phyloP scores from a whole-genome alignment of 2,329 filamentous ascomycete genomes.

The Fusarium stilboides region DNA sequence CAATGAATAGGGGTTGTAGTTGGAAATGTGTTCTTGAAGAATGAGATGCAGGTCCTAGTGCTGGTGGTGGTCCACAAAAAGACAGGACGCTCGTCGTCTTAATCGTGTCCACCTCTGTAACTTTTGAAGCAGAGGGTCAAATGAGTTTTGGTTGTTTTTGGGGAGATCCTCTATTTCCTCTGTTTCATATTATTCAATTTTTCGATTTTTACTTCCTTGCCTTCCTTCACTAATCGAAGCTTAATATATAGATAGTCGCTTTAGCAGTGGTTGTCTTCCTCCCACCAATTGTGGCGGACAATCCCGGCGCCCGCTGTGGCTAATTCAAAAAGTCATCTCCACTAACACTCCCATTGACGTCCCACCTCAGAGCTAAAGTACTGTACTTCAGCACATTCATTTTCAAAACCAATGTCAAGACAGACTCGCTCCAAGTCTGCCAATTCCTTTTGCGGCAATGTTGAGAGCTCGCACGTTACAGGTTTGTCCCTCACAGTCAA shows the following conservation, averaged over 20 bases:
- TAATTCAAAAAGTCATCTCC: constrained; percentile 39
- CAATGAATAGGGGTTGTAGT: constrained; percentile 25
- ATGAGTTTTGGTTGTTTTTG: background rate
- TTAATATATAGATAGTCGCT: constrained; percentile 7
- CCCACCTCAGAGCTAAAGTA: constrained; percentile 18
- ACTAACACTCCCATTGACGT: constrained; percentile 24
- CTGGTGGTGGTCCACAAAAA: constrained; percentile 40
- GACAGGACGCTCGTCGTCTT: background rate
- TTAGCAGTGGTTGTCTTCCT: background rate
- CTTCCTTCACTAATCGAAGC: background rate
- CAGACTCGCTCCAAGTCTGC: constrained; percentile 35
- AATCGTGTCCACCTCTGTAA: constrained; percentile 1
- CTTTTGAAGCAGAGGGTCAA: background rate
- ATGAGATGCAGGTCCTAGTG: constrained; percentile 11
- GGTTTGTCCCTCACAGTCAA: constrained; percentile 50
- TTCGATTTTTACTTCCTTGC: background rate
- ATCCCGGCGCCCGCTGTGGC: constrained; percentile 43
- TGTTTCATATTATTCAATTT: background rate
- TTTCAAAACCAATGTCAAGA: constrained; percentile 44
- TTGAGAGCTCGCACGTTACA: constrained; percentile 60
- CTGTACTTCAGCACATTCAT: constrained; percentile 16
- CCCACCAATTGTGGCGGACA: constrained; percentile 41
- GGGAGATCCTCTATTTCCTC: too few relatives aligned
- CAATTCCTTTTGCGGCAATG: constrained; percentile 55
- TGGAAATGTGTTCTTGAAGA: constrained; percentile 44